These are phyloP conservation scores for Alnus glutinosa DNA, from an alignment of 306 rosid genomes.

Conservation along the genomic window DNA sequence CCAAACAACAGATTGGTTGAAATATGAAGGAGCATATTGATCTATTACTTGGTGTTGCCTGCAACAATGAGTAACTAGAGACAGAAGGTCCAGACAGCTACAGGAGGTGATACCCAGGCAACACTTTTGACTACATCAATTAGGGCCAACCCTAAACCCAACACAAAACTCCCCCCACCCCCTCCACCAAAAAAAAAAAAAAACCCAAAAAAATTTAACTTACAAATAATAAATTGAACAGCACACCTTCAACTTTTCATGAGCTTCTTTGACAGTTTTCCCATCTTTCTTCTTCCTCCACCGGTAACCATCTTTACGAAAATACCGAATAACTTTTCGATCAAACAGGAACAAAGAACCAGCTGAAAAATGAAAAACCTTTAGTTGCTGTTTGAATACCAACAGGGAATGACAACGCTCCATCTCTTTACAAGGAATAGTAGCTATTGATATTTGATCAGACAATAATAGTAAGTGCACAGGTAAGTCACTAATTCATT, in stretches of 20 bases:
- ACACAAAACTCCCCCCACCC: not conserved
- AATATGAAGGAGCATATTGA: constrained; percentile 7
- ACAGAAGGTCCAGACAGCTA: not conserved
- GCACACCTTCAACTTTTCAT: constrained; percentile 93
- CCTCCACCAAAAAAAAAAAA: not conserved
- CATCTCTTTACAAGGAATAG: not conserved
- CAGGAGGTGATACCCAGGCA: constrained; percentile 25
- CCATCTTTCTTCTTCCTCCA: constrained; percentile 92
- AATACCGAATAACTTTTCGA: constrained; percentile 66
- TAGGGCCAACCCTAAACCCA: constrained; percentile 17
- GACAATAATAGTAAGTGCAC: not conserved
- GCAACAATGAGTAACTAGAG: constrained; percentile 15
- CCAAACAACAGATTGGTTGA: constrained; percentile 1
- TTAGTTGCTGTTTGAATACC: constrained; percentile 12
- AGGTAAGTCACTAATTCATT: not conserved
- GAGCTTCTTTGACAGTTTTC: constrained; percentile 77
- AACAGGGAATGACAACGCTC: not conserved
- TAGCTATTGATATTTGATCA: not conserved
- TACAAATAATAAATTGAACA: constrained; percentile 66
- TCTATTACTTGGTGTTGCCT: constrained; percentile 18
- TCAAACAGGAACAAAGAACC: constrained; percentile 77
- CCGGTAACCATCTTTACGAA: constrained; percentile 80
- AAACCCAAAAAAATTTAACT: constrained; percentile 36
- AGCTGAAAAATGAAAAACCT: constrained; percentile 39
- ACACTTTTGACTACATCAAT: constrained; percentile 15